Conservation (phyloP, 345 rosid genomes). For the sweet orange (Citrus sinensis) region DNA sequence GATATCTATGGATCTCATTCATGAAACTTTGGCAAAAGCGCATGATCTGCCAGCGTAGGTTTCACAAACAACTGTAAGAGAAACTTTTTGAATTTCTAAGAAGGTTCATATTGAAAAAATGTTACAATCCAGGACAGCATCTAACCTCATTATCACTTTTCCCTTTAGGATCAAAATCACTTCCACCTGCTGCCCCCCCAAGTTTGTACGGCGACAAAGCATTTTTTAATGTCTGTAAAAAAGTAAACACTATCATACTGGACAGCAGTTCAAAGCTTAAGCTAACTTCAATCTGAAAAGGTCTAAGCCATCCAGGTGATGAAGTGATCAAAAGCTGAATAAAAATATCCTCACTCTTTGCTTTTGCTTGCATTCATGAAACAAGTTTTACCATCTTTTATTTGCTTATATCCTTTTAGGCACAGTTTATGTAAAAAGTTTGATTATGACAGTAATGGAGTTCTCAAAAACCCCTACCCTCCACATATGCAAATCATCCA, state of each 20-base stretch:
- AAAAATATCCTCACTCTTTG: background rate
- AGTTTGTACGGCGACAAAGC: conserved; percentile 92
- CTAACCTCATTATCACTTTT: conserved; percentile 94
- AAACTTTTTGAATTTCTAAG: conserved; percentile 24
- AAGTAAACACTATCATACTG: conserved; percentile 2
- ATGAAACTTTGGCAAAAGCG: conserved; percentile 99
- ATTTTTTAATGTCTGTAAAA: conserved; percentile 82
- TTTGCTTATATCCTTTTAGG: conserved; percentile 2
- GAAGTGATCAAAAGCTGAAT: background rate
- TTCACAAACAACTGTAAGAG: conserved; percentile 29
- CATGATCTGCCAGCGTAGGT: conserved; percentile 71
- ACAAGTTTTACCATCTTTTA: conserved; percentile 1
- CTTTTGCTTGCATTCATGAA: conserved; percentile 4
- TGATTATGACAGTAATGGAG: background rate
- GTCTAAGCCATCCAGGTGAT: background rate
- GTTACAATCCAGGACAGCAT: conserved; percentile 13
- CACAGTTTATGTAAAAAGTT: background rate
- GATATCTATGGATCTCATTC: conserved; percentile 86
- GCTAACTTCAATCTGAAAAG: background rate
- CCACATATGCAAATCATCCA: background rate
- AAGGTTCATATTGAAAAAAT: conserved; percentile 8
- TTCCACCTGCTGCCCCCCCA: conserved; percentile 99
- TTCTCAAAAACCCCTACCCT: background rate
- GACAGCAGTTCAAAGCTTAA: background rate
- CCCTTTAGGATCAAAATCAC: conserved; percentile 99